These are phyloP conservation scores for Sugiyamaella paludigena DNA, from an alignment of 1,139 yeast species.

Conservation along the genomic window DNA sequence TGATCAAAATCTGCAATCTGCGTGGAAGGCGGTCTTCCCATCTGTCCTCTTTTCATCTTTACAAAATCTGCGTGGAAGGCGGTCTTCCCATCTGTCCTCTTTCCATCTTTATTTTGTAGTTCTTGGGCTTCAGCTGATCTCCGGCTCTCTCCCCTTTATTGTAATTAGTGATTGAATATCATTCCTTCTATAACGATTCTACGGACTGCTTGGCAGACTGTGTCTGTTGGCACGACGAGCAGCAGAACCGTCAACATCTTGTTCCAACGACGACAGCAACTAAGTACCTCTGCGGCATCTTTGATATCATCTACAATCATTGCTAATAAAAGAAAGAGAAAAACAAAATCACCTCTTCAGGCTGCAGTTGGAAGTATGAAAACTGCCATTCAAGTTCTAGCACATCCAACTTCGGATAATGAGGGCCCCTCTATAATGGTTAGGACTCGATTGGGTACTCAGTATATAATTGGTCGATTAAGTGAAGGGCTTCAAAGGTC, in stretches of 20 bases:
- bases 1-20: no score
- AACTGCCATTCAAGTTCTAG: conserved; percentile 28
- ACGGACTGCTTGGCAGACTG: neutral
- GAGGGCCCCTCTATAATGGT: conserved; percentile 59
- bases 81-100: no score
- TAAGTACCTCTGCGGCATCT: neutral
- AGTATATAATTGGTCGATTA: conserved; percentile 73
- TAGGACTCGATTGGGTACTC: conserved; percentile 49
- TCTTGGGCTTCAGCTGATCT: no score
- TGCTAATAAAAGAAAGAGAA: neutral
- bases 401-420: conserved; percentile 60
- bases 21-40: no score
- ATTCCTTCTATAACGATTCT: no score
- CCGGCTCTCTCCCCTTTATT: no score
- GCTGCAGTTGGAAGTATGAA: conserved; percentile 22
- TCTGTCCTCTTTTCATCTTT: no score
- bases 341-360: neutral
- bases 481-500: conserved; percentile 86
- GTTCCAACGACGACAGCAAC: neutral
- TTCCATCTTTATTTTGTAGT: no score
- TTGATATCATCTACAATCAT: neutral
- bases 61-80: no score
- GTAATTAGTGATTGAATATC: no score
- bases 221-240: conserved; percentile 7
- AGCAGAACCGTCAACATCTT: neutral